Evolutionary conservation across 306 rosid genomes (phyloP).

Genomic region (Ochetophila trinervis): DNA sequence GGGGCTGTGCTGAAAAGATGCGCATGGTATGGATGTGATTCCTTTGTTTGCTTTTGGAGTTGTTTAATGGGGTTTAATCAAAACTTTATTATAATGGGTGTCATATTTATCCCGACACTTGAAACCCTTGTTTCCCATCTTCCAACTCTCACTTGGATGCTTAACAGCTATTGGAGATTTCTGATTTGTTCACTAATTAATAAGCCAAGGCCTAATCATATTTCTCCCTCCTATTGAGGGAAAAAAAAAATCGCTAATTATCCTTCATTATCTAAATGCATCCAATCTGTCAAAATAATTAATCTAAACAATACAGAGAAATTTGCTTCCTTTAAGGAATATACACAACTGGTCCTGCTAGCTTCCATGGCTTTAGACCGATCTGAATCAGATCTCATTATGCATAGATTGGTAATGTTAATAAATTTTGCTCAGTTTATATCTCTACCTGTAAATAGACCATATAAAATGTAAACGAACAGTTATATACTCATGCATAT

Average conservation of each 20-base stretch:
- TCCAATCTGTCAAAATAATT: conserved; percentile 26
- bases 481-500: no score
- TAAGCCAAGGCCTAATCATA: conserved; percentile 38
- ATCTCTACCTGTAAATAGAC: no score
- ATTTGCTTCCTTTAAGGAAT: conserved; percentile 13
- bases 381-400: conserved; percentile 6
- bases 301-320: conserved; percentile 12
- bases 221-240: conserved; percentile 29
- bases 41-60: conserved; percentile 66
- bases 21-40: conserved; percentile 60
- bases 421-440: no score
- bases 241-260: conserved; percentile 2
- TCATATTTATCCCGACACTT: conserved; percentile 82
- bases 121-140: conserved; percentile 68
- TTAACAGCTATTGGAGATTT: conserved; percentile 36
- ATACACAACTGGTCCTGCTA: conserved; percentile 18
- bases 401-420: conserved; percentile 2
- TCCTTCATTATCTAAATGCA: conserved; percentile 21
- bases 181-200: conserved; percentile 4
- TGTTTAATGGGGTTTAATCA: conserved; percentile 31
- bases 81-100: conserved; percentile 47
- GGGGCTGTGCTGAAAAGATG: conserved; percentile 34
- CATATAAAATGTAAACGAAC: no score
- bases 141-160: conserved; percentile 54
- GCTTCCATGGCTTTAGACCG: conserved; percentile 11